These are phyloP conservation scores for Calonectria hongkongensis DNA, from an alignment of 2,329 filamentous ascomycete species.

Conservation along the genomic window DNA sequence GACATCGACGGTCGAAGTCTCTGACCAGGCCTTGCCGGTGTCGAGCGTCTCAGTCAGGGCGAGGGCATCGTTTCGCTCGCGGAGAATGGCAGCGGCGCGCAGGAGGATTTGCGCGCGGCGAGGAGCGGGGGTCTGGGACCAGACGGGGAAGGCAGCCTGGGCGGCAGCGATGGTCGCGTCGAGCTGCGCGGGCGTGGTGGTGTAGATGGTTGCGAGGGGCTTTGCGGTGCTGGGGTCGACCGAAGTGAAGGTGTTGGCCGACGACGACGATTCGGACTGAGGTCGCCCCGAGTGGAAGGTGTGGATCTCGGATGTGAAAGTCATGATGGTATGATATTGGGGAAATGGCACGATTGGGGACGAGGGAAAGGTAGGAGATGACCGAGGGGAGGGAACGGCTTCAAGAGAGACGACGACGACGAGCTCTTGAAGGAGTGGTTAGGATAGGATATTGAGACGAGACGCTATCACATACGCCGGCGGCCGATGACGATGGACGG, in stretches of 20 bases:
- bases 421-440: constrained; percentile 11
- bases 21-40: constrained; percentile 89
- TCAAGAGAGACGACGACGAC: constrained; percentile 5
- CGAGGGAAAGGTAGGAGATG: constrained; percentile 8
- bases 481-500: constrained; percentile 29
- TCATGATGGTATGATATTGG: constrained; percentile 54
- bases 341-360: constrained; percentile 11
- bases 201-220: constrained; percentile 82
- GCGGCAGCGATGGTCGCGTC: constrained; percentile 84
- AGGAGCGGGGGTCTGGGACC: constrained; percentile 85
- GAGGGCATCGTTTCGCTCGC: constrained; percentile 85
- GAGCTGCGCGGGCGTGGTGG: constrained; percentile 79
- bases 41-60: constrained; percentile 88
- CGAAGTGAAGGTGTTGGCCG: constrained; percentile 79
- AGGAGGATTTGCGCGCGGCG: constrained; percentile 86
- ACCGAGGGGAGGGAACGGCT: not conserved
- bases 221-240: constrained; percentile 84
- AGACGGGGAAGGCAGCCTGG: constrained; percentile 81
- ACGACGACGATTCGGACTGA: constrained; percentile 74
- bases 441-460: not conserved
- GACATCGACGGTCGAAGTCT: constrained; percentile 89
- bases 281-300: constrained; percentile 85
- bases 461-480: constrained; percentile 3
- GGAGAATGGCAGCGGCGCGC: constrained; percentile 83
- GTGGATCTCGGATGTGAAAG: constrained; percentile 66